These are phyloP conservation scores for Isatis lusitanica DNA, from an alignment of 441 rosid genomes.

Conservation along the genomic window DNA sequence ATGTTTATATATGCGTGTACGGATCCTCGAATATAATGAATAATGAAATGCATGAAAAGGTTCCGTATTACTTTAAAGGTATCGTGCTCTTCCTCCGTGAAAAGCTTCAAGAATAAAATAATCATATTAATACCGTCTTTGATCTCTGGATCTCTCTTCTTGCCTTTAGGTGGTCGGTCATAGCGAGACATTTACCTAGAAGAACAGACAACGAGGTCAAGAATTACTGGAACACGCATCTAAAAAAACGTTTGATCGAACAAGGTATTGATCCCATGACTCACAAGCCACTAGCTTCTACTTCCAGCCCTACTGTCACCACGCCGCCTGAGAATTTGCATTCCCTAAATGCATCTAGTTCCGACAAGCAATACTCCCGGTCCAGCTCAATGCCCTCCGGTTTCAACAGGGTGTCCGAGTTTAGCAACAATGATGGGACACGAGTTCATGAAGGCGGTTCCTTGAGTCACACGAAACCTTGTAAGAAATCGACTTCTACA, in stretches of 20 bases:
- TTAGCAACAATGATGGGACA: conserved; percentile 11
- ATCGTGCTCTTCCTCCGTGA: background rate
- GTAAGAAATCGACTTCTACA: conserved; percentile 27
- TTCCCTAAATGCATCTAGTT: conserved; percentile 39
- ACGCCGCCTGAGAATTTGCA: conserved; percentile 26
- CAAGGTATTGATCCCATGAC: conserved; percentile 66
- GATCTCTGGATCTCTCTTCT: background rate
- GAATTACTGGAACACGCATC: conserved; percentile 72
- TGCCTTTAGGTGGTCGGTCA: conserved; percentile 62
- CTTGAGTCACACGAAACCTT: conserved; percentile 23
- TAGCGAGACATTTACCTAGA: conserved; percentile 54
- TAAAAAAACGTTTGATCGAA: conserved; percentile 48
- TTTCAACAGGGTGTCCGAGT: conserved; percentile 7
- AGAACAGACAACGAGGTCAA: conserved; percentile 73
- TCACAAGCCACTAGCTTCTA: conserved; percentile 47
- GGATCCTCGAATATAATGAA: background rate
- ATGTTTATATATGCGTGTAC: background rate
- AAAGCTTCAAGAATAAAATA: background rate
- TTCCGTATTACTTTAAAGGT: background rate
- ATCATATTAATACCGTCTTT: background rate
- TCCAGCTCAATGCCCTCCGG: conserved; percentile 45
- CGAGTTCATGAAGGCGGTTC: background rate
- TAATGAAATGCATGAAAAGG: background rate
- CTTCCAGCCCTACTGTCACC: conserved; percentile 12
- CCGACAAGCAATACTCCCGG: conserved; percentile 47